These are phyloP conservation scores for Apophysomyces trapeziformis DNA, from an alignment of 371 early-diverging fungal species.

Conservation along the genomic window DNA sequence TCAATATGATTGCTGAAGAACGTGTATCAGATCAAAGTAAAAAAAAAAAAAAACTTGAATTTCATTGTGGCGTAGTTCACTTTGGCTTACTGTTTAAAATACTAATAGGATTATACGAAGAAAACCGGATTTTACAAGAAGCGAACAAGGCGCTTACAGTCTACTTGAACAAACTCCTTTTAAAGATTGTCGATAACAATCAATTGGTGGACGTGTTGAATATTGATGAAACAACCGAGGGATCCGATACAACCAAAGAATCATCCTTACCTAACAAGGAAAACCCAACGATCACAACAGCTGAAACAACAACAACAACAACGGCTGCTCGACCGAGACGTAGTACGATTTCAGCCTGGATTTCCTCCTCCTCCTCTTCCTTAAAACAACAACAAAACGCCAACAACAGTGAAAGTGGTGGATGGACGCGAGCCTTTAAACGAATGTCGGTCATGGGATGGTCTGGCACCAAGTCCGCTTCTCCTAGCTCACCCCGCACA, in stretches of 20 bases:
- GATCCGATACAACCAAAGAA: not conserved
- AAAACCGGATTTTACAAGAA: conserved; percentile 29
- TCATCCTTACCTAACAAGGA: not conserved
- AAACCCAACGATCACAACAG: conserved; percentile 5
- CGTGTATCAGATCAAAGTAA: not conserved
- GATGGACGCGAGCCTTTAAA: conserved; percentile 31
- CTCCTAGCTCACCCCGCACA: not conserved
- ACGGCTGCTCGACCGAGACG: conserved; percentile 20
- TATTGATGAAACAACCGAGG: conserved; percentile 27
- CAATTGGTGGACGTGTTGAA: conserved; percentile 34
- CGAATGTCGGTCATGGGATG: conserved; percentile 27
- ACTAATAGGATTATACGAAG: conserved; percentile 29
- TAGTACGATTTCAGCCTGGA: conserved; percentile 34
- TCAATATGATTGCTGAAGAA: conserved; percentile 10
- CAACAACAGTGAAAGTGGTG: conserved; percentile 5
- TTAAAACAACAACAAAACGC: conserved; percentile 10
- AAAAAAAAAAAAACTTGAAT: no score
- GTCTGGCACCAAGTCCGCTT: conserved; percentile 14
- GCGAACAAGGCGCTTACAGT: conserved; percentile 38
- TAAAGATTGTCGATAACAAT: conserved; percentile 36
- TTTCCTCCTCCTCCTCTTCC: not conserved
- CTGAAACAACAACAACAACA: conserved; percentile 3
- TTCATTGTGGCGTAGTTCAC: not conserved
- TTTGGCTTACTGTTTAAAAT: not conserved
- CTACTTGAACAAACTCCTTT: conserved; percentile 42